Evolutionary conservation across 495 filamentous ascomycete species (phyloP).

Genomic region (Neurospora tetrasperma): DNA sequence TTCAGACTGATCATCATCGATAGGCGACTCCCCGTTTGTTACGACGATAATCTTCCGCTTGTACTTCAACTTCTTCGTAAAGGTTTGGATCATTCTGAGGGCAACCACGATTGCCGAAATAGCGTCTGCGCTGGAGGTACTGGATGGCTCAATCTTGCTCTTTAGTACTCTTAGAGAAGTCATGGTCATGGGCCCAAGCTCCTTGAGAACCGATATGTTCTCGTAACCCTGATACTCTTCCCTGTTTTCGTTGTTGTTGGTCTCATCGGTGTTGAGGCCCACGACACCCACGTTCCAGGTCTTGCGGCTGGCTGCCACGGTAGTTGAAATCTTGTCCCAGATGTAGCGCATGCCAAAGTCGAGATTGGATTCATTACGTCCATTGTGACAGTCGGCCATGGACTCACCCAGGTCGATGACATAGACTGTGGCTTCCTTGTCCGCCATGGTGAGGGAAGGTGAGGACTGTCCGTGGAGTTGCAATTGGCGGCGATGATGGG

Average conservation of each 20-base stretch:
- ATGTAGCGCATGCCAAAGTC: conserved; percentile 89
- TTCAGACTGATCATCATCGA: conserved; percentile 56
- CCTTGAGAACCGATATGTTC: conserved; percentile 64
- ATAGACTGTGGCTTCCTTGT: conserved; percentile 90
- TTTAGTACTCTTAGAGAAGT: conserved; percentile 55
- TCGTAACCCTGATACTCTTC: conserved; percentile 55
- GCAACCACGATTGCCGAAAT: conserved; percentile 81
- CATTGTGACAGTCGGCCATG: conserved; percentile 67
- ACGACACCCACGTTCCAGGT: conserved; percentile 72
- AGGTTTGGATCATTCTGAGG: conserved; percentile 70
- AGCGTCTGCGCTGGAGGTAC: conserved; percentile 53
- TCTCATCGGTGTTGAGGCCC: conserved; percentile 71
- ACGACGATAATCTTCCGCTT: conserved; percentile 71
- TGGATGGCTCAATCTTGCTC: conserved; percentile 53
- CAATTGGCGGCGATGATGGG: neutral
- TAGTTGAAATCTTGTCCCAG: conserved; percentile 89
- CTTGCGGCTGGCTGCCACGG: conserved; percentile 72
- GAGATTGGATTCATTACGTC: conserved; percentile 69
- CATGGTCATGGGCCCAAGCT: conserved; percentile 64
- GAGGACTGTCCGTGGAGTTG: neutral
- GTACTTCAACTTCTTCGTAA: conserved; percentile 86
- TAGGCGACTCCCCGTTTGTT: conserved; percentile 63
- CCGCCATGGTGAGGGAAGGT: conserved; percentile 53
- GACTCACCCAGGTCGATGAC: conserved; percentile 78
- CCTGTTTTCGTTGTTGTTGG: conserved; percentile 51